Conservation (phyloP, 2,329 filamentous ascomycete species). For the Beauveria scarabaeidicola region DNA sequence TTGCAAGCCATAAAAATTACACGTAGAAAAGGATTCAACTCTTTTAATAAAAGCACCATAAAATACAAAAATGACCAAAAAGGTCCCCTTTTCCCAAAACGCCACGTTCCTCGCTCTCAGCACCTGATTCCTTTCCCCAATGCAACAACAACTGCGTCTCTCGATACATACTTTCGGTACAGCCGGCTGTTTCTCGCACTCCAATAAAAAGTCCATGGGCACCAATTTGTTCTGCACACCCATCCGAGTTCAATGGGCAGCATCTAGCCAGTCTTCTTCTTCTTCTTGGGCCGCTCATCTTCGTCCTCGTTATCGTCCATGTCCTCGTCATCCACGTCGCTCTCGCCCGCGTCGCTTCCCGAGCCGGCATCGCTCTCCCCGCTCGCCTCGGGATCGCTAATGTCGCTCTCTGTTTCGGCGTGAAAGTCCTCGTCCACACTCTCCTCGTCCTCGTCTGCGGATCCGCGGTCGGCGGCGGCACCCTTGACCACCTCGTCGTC, state of each 20-base stretch:
- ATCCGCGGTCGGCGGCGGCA: conserved; percentile 68
- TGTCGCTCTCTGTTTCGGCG: conserved; percentile 85
- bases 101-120: background rate
- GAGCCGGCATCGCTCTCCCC: conserved; percentile 59
- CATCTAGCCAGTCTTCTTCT: conserved; percentile 32
- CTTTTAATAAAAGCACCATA: background rate
- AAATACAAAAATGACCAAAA: background rate
- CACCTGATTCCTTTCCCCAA: too few species aligned
- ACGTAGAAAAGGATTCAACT: background rate
- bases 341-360: conserved; percentile 43
- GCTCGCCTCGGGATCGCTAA: conserved; percentile 92
- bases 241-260: background rate
- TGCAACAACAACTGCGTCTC: background rate
- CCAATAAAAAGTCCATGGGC: background rate
- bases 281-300: conserved; percentile 42
- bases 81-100: background rate
- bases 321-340: conserved; percentile 37
- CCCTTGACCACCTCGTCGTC: conserved; percentile 68
- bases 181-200: too few species aligned
- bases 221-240: background rate
- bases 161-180: background rate
- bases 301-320: conserved; percentile 35
- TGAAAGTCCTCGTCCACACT: conserved; percentile 94
- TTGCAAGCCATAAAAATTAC: background rate
- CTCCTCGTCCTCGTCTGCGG: conserved; percentile 92